Conservation (phyloP, 176 grass and related monocot species). For the Triticum aestivum region DNA sequence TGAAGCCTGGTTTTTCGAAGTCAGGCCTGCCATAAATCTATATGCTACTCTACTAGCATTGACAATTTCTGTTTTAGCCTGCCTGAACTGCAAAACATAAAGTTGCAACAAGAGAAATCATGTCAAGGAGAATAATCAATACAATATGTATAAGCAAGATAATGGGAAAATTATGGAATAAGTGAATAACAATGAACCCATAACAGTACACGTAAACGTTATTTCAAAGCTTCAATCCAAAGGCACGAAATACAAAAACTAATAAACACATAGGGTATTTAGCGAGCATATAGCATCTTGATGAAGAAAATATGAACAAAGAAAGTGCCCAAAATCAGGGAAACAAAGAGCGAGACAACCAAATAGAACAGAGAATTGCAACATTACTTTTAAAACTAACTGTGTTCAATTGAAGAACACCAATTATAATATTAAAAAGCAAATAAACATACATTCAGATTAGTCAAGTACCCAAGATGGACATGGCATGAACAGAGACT, state of each 20-base stretch:
- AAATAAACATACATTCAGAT: neutral
- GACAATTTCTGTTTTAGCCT: constrained; percentile 93
- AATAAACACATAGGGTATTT: neutral
- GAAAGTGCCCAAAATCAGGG: neutral
- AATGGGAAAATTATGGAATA: neutral
- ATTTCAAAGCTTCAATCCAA: neutral
- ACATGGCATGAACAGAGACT: neutral
- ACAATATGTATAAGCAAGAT: neutral
- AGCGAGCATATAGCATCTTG: neutral
- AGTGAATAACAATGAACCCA: neutral
- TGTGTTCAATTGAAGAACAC: neutral
- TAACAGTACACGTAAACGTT: neutral
- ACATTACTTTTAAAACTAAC: neutral
- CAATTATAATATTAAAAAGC: neutral
- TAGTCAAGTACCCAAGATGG: neutral
- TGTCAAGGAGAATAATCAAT: neutral
- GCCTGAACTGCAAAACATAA: constrained; percentile 74
- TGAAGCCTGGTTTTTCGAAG: constrained; percentile 57
- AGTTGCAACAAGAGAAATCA: constrained; percentile 8
- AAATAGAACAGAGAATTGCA: neutral
- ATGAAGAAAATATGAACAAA: neutral
- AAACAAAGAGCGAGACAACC: neutral
- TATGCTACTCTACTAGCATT: constrained; percentile 94
- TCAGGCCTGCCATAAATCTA: constrained; percentile 92
- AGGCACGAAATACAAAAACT: neutral